phyloP scores from a whole-genome alignment of 768 basidiomycete genomes.

The Suillus luteus region DNA sequence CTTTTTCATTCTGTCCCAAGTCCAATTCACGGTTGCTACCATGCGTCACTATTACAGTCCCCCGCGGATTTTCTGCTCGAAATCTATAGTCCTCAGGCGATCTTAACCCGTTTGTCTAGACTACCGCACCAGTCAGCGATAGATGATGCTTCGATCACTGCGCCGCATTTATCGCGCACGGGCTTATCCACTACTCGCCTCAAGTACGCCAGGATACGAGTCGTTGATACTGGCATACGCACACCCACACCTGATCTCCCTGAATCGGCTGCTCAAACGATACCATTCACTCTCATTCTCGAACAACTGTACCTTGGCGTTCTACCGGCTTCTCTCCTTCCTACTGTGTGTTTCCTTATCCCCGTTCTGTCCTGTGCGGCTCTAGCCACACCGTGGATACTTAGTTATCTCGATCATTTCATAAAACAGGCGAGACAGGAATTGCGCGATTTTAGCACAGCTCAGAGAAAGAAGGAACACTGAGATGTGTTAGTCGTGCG shows the following conservation, averaged over 20 bases:
- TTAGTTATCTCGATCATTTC: conserved; percentile 24
- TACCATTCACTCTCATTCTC: conserved; percentile 54
- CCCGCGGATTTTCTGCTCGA: conserved; percentile 48
- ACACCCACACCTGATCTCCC: conserved; percentile 35
- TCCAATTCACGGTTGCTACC: conserved; percentile 2
- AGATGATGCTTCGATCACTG: conserved; percentile 7
- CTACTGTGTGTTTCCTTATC: conserved; percentile 33
- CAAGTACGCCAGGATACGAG: conserved; percentile 60
- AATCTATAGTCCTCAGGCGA: conserved; percentile 39
- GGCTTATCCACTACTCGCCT: conserved; percentile 35
- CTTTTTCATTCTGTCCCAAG: conserved; percentile 9
- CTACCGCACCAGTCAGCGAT: conserved; percentile 12
- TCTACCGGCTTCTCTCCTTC: conserved; percentile 54
- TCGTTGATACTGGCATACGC: conserved; percentile 53
- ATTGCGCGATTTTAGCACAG: conserved; percentile 11
- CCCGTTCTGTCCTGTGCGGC: conserved; percentile 30
- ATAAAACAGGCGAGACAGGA: conserved; percentile 30
- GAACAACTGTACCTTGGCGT: conserved; percentile 64
- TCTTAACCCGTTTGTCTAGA: conserved; percentile 21
- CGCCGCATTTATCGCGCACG: conserved; percentile 1
- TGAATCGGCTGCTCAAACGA: conserved; percentile 22
- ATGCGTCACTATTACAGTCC: conserved; percentile 30
- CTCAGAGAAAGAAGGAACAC: conserved; percentile 19
- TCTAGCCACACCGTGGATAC: conserved; percentile 19
- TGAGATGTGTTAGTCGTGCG: conserved; percentile 23